phyloP scores from a whole-genome alignment of 2,329 filamentous ascomycete species.

The Mariannaea elegans region DNA sequence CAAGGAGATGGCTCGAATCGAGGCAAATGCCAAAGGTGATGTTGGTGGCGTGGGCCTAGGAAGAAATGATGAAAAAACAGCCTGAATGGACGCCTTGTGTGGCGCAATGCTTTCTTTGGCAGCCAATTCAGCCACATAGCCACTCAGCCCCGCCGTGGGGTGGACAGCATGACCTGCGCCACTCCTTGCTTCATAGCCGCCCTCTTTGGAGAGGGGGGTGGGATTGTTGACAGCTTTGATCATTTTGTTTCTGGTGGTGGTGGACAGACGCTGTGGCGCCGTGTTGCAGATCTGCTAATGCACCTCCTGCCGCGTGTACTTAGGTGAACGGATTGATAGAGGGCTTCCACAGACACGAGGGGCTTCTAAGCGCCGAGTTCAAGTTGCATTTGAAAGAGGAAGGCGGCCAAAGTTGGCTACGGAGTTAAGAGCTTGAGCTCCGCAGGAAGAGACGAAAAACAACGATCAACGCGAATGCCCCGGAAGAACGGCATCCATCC shows the following conservation, averaged over 20 bases:
- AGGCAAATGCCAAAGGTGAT: too few relatives aligned
- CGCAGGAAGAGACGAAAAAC: too few relatives aligned
- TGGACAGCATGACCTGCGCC: slow-evolving; percentile 3
- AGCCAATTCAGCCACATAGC: slow-evolving; percentile 6
- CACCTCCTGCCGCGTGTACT: not conserved
- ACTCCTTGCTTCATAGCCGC: not conserved
- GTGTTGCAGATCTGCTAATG: not conserved
- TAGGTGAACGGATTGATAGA: too few relatives aligned
- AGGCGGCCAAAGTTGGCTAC: too few relatives aligned
- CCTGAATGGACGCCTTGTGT: slow-evolving; percentile 26
- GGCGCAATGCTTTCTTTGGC: slow-evolving; percentile 13
- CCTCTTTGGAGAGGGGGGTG: not conserved
- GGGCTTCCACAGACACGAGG: too few relatives aligned
- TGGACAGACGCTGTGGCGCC: not conserved
- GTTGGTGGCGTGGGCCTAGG: not conserved
- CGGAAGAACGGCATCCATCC: too few relatives aligned
- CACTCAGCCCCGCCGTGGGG: slow-evolving; percentile 4
- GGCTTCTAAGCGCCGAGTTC: too few relatives aligned
- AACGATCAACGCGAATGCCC: too few relatives aligned
- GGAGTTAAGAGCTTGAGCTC: too few relatives aligned
- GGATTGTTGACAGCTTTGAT: not conserved
- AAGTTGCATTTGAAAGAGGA: too few relatives aligned
- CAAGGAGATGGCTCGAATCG: too few relatives aligned
- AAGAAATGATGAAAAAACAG: not conserved
- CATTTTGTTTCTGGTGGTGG: not conserved